Base-by-base conservation (phyloP, 1,139 yeast species). In the Ashbya aceris region DNA sequence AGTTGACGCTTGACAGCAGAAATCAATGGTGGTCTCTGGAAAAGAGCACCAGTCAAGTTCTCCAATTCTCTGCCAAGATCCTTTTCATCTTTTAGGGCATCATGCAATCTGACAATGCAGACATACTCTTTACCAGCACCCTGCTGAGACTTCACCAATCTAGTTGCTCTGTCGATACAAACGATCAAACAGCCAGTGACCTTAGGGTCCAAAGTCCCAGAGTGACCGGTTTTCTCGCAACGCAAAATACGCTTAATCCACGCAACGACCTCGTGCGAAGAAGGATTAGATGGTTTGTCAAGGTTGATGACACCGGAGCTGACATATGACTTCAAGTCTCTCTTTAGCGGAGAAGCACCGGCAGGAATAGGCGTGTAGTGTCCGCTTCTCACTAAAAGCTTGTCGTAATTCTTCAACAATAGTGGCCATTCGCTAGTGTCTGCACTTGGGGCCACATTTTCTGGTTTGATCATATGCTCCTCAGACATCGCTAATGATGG, bases 41-140 rank as follows among this genome's bases (percentile, higher is more conserved):
- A 91, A 56, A 91, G 74, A 50, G 98, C 98, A 72, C 98, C 98
- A 46, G 98, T 91, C 62, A 91, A 76, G 66, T 87, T 86, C 70
- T 91, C 98, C 56, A 91, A 74, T 11, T 86, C 73, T 61, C 95
- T 82, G 43, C 81, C 87, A 68, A 91, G 73, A 51, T 86, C 96
- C 67, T 87, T 86, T 60, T 84, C 91, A 54, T 87, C 96, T 54
- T 83, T 79, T 52, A 91, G 74, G 53, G 89, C 87, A 52, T 89
- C 97, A 66, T 91, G 98, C 58, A 91, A 75, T 72, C 97, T 79
- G 47, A 85, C 94, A 56, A 91, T 87, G 73, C 98, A 91, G 46
- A 91, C 98, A 70, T 91, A 91, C 77, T 91, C 98, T 68, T 91
- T 91, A 76, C 98, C 98, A 41, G 98, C 98, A 70, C 98, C 97